phyloP scores from a whole-genome alignment of 1,139 yeast genomes.

The Diutina sp. region DNA sequence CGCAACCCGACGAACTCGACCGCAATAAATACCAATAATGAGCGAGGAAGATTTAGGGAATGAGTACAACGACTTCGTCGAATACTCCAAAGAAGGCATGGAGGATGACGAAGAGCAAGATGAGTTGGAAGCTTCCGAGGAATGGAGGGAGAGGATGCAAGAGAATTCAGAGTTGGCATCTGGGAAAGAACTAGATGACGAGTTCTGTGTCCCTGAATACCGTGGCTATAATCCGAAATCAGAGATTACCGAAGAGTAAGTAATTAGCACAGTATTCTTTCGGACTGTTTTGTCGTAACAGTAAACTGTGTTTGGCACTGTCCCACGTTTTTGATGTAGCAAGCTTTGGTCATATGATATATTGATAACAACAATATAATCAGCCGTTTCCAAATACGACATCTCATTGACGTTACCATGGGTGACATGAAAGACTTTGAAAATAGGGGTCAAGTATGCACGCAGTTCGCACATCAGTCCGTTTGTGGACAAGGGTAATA shows the following conservation, averaged over 20 bases:
- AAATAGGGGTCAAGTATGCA: background rate
- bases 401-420: background rate
- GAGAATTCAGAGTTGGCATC: background rate
- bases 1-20: background rate
- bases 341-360: background rate
- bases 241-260: background rate
- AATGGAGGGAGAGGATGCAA: constrained; percentile 2
- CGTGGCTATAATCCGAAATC: background rate
- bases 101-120: constrained; percentile 1
- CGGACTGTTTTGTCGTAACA: background rate
- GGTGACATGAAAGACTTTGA: background rate
- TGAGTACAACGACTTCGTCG: background rate
- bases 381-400: background rate
- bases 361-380: background rate
- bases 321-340: background rate
- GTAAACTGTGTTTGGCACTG: background rate
- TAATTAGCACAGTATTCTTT: background rate
- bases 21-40: background rate
- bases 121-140: background rate
- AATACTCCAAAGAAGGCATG: background rate
- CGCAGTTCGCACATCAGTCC: background rate
- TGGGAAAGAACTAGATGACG: background rate
- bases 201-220: background rate
- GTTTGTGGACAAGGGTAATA: no score
- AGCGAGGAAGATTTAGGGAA: background rate